phyloP scores from a whole-genome alignment of 352 stramenopile species.

The Pilasporangium apinafurcum region DNA sequence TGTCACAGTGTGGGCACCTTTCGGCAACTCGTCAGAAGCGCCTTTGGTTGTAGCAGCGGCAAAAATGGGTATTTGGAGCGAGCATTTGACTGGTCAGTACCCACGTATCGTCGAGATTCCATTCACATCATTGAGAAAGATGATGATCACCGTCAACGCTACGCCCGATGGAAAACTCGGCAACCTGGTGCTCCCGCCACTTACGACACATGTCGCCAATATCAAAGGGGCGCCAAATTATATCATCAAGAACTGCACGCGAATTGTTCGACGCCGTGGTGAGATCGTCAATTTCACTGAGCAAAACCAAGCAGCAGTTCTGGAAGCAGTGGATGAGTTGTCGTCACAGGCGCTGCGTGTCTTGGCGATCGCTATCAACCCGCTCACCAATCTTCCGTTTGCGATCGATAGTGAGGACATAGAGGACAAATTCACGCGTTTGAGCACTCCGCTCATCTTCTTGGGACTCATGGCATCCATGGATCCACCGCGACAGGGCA shows the following conservation, averaged over 20 bases:
- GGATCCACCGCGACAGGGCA: slow-evolving; percentile 91
- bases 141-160: too few species aligned
- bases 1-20: too few species aligned
- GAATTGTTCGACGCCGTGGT: slow-evolving; percentile 2
- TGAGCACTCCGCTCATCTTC: slow-evolving; percentile 61
- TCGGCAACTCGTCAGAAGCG: too few species aligned
- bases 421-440: slow-evolving; percentile 11
- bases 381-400: slow-evolving; percentile 18
- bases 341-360: too few species aligned
- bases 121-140: too few species aligned
- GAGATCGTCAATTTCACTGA: slow-evolving; percentile 8
- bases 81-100: too few species aligned
- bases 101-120: too few species aligned
- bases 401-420: slow-evolving; percentile 21
- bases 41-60: too few species aligned
- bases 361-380: slow-evolving; percentile 54
- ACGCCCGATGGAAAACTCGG: slow-evolving; percentile 12
- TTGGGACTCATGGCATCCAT: slow-evolving; percentile 94
- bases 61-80: too few species aligned
- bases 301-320: too few species aligned
- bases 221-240: slow-evolving; percentile 19
- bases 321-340: too few species aligned
- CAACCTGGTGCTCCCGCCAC: not conserved
- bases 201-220: slow-evolving; percentile 5
- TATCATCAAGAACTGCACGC: slow-evolving; percentile 18